These are phyloP conservation scores for Pseudogymnoascus sp. DNA, from an alignment of 2,329 filamentous ascomycete species.

Conservation along the genomic window DNA sequence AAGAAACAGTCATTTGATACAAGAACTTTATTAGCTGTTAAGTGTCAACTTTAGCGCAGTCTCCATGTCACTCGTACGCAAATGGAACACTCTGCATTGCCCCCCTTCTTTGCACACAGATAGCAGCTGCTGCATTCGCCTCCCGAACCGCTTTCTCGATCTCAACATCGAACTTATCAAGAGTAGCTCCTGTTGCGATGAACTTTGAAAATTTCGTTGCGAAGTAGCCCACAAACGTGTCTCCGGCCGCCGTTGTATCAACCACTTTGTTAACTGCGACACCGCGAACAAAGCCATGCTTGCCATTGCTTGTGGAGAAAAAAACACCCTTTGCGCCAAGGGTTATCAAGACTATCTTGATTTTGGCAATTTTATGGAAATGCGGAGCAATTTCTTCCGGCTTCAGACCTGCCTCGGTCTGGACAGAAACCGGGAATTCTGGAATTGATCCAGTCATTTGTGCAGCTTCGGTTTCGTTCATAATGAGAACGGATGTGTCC, in stretches of 20 bases:
- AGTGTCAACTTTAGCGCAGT: too few relatives aligned
- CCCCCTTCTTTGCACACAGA: slow-evolving; percentile 5
- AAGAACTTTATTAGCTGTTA: neutral
- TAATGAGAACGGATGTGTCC: neutral
- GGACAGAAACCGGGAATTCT: neutral
- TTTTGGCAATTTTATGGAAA: slow-evolving; percentile 8
- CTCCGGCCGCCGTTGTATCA: slow-evolving; percentile 17
- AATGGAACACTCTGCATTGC: slow-evolving; percentile 12
- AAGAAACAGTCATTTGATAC: neutral
- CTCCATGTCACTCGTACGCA: neutral
- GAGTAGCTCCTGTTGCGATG: neutral
- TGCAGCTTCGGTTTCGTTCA: slow-evolving; percentile 12
- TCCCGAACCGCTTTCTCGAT: slow-evolving; percentile 2
- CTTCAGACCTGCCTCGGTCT: neutral
- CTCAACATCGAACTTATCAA: slow-evolving; percentile 10
- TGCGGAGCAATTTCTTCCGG: slow-evolving; percentile 1
- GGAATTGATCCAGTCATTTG: slow-evolving; percentile 6
- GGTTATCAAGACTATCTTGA: slow-evolving; percentile 14
- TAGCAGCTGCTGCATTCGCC: slow-evolving; percentile 10
- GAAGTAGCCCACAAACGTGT: slow-evolving; percentile 17
- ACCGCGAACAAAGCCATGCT: slow-evolving; percentile 8
- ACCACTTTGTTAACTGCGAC: slow-evolving; percentile 14
- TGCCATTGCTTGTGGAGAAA: slow-evolving; percentile 7
- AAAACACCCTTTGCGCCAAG: slow-evolving; percentile 15
- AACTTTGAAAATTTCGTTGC: slow-evolving; percentile 3